Evolutionary conservation across 148 eudicot genomes (phyloP).

Genomic region (Agrostemma githago): DNA sequence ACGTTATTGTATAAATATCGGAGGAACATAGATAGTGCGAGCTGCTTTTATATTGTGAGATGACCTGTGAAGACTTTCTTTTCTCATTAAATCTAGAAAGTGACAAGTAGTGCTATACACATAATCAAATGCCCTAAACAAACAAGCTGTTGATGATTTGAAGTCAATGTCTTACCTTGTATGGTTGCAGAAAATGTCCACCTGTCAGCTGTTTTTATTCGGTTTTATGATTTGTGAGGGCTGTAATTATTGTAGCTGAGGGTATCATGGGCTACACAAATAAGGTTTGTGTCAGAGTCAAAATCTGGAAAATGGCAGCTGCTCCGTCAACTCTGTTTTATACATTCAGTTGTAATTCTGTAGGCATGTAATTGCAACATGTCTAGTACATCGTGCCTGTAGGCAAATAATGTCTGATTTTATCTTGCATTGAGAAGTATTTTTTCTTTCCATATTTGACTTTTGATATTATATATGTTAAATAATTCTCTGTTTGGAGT

Average conservation of each 20-base stretch:
- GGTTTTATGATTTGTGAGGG: not conserved
- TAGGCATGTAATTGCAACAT: not conserved
- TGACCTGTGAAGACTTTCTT: not conserved
- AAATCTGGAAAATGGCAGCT: not conserved
- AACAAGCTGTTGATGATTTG: not conserved
- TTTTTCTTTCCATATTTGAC: constrained; percentile 3
- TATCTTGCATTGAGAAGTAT: not conserved
- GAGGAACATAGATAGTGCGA: not conserved
- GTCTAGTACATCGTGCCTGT: not conserved
- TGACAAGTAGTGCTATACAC: not conserved
- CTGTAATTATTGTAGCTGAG: not conserved
- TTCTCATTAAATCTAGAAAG: not conserved
- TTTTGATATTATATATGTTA: not conserved
- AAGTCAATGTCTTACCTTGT: not conserved
- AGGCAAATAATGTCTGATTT: not conserved
- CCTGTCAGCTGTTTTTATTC: not conserved
- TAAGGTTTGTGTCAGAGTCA: not conserved
- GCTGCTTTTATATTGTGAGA: not conserved
- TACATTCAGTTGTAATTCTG: not conserved
- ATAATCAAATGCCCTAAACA: not conserved
- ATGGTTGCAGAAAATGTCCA: not conserved
- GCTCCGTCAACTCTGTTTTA: not conserved
- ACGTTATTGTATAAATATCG: not conserved
- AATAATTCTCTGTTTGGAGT: not conserved
- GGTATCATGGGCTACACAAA: not conserved